These are phyloP conservation scores for Trametes gibbosa DNA, from an alignment of 768 basidiomycete species.

Conservation along the genomic window DNA sequence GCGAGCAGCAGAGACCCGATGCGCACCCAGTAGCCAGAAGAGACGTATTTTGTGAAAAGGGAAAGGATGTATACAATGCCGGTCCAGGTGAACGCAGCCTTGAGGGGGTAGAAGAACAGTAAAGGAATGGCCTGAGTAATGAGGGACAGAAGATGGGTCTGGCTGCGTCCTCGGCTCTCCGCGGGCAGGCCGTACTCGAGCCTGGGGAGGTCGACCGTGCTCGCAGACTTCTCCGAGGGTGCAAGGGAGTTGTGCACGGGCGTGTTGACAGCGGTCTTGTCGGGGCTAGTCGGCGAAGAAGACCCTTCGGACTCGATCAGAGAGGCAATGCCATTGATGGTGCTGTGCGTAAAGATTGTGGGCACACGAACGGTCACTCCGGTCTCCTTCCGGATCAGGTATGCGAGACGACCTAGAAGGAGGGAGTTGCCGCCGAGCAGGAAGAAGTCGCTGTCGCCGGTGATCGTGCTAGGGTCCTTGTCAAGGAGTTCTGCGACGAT, in stretches of 20 bases:
- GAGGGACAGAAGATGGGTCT: constrained; percentile 37
- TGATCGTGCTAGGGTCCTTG: constrained; percentile 22
- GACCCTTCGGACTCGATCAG: constrained; percentile 30
- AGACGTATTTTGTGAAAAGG: constrained; percentile 30
- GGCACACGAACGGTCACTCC: constrained; percentile 38
- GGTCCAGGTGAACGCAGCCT: constrained; percentile 42
- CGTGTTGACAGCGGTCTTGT: constrained; percentile 17
- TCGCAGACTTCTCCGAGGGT: constrained; percentile 6
- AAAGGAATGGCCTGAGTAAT: constrained; percentile 42
- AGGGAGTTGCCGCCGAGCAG: constrained; percentile 48
- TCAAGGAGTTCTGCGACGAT: constrained; percentile 23
- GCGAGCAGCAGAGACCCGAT: constrained; percentile 34
- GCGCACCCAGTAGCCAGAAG: constrained; percentile 35
- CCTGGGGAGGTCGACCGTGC: constrained; percentile 8
- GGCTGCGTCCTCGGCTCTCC: constrained; percentile 1
- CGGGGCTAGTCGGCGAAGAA: neutral
- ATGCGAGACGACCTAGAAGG: constrained; percentile 27
- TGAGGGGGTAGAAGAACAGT: constrained; percentile 45
- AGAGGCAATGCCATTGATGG: constrained; percentile 40
- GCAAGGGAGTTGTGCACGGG: constrained; percentile 3
- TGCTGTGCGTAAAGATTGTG: constrained; percentile 41
- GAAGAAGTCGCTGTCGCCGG: constrained; percentile 26
- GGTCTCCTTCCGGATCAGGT: constrained; percentile 24
- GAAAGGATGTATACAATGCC: constrained; percentile 39
- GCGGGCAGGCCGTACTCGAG: constrained; percentile 9